Evolutionary conservation across 371 early-diverging fungal species (phyloP).

Genomic region (Mucor lusitanicus): DNA sequence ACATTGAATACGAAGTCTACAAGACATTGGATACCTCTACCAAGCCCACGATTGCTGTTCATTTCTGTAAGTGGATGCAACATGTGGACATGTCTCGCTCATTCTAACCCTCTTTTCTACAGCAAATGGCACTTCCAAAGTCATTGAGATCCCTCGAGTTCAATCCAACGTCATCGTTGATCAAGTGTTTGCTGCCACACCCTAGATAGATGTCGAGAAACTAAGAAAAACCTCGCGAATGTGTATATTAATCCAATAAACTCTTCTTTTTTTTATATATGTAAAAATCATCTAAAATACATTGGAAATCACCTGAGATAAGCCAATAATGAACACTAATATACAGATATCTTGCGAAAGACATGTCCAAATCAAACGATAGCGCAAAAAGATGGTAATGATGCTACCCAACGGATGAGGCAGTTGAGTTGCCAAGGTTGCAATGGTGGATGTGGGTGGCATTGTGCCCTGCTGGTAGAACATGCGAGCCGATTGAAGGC

Average conservation of each 20-base stretch:
- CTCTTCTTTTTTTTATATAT: neutral
- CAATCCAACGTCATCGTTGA: constrained; percentile 56
- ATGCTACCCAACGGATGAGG: constrained; percentile 57
- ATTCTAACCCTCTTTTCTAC: neutral
- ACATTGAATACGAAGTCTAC: constrained; percentile 52
- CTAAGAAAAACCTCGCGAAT: neutral
- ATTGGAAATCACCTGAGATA: constrained; percentile 37
- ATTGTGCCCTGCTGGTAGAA: constrained; percentile 52
- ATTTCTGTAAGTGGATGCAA: constrained; percentile 48
- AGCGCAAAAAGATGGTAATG: constrained; percentile 56
- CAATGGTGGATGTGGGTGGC: constrained; percentile 45
- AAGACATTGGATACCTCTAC: constrained; percentile 50
- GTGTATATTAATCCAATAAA: constrained; percentile 5
- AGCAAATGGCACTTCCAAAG: constrained; percentile 49
- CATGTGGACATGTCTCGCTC: neutral
- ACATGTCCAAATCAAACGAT: constrained; percentile 58
- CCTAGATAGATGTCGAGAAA: constrained; percentile 14
- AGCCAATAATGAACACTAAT: constrained; percentile 59
- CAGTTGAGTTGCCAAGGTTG: constrained; percentile 47
- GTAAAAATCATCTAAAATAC: neutral
- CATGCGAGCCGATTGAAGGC: constrained; percentile 57
- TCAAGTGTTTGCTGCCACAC: constrained; percentile 46
- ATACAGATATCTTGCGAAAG: constrained; percentile 58
- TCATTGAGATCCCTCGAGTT: constrained; percentile 52
- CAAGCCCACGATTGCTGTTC: constrained; percentile 54